These are phyloP conservation scores for Hibiscus trionum DNA, from an alignment of 345 rosid species.

Conservation along the genomic window DNA sequence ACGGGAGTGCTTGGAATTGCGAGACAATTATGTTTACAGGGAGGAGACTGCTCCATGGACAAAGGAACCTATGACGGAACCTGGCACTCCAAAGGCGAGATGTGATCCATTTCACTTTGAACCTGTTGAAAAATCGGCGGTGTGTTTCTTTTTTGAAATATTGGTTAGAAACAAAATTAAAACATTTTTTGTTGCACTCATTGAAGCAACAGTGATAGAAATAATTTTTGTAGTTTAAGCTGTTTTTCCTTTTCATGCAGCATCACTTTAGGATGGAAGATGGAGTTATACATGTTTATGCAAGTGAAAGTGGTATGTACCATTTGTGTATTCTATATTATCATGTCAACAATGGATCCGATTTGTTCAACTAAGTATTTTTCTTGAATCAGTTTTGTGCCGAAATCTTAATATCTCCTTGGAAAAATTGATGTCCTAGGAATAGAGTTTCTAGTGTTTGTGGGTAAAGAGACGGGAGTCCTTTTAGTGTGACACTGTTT, in stretches of 20 bases:
- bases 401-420: neutral
- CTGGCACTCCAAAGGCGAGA: conserved; percentile 15
- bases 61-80: conserved; percentile 21
- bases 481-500: neutral
- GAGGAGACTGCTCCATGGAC: conserved; percentile 41
- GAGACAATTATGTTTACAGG: conserved; percentile 32
- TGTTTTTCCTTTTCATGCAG: conserved; percentile 22
- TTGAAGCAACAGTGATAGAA: neutral
- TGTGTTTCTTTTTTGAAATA: conserved; percentile 17
- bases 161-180: neutral
- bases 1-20: conserved; percentile 40
- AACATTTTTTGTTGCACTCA: neutral
- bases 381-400: neutral
- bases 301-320: conserved; percentile 32
- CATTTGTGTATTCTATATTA: neutral
- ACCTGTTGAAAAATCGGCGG: conserved; percentile 36
- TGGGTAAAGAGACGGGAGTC: neutral
- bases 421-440: neutral
- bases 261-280: conserved; percentile 46
- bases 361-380: neutral
- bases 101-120: conserved; percentile 34
- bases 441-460: neutral
- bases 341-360: neutral
- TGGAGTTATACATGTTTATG: conserved; percentile 44
- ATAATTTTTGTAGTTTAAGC: neutral